Evolutionary conservation across 2,329 filamentous ascomycete species (phyloP).

Genomic region (Cladophialophora chaetospira): DNA sequence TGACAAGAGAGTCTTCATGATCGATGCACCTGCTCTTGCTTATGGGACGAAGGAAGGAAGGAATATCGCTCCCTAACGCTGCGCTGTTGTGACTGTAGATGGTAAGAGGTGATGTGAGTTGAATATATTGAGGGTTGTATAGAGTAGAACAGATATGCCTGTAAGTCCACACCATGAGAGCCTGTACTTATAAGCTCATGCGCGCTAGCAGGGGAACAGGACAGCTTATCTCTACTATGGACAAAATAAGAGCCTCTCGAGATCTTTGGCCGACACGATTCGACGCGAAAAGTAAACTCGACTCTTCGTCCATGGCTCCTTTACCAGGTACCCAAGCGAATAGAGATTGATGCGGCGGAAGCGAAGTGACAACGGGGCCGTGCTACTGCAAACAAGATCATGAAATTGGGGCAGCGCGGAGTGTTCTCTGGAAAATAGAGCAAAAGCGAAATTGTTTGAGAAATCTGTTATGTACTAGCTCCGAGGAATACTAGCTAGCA

Average conservation of each 20-base stretch:
- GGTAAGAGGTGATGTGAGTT: not conserved
- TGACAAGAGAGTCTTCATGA: not conserved
- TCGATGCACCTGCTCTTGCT: not conserved
- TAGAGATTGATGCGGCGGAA: not conserved
- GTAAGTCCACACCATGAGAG: not conserved
- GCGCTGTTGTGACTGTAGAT: not conserved
- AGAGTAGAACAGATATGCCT: not conserved
- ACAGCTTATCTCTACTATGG: not conserved
- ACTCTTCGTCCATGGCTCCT: not conserved
- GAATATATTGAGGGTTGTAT: not conserved
- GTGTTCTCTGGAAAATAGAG: not conserved
- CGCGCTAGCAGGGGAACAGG: not conserved
- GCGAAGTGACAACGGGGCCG: not conserved
- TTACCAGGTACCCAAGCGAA: not conserved
- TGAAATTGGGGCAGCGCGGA: not conserved
- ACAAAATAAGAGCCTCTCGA: not conserved
- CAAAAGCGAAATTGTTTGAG: not conserved
- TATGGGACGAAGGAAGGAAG: not conserved
- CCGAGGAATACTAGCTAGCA: not conserved
- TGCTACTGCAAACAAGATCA: not conserved
- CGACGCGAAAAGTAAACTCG: not conserved
- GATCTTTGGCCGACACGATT: not conserved
- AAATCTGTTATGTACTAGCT: not conserved
- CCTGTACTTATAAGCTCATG: conserved; percentile 3
- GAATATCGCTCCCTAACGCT: not conserved